Conservation (phyloP, 768 basidiomycete species). For the Hydnomerulius pinastri region DNA sequence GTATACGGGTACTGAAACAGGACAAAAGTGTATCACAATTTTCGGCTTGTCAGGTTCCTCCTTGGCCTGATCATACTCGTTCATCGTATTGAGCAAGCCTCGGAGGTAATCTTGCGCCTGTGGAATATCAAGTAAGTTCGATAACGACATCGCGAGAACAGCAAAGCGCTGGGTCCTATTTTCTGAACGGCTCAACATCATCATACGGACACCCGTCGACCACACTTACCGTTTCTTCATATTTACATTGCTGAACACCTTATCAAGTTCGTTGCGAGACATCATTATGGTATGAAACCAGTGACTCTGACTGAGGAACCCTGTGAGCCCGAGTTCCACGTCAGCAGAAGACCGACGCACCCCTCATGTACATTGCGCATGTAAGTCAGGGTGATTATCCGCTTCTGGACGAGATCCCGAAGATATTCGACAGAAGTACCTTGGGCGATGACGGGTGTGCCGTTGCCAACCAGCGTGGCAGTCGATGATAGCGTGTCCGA, state of each 20-base stretch:
- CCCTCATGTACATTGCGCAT: conserved; percentile 86
- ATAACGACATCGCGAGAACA: conserved; percentile 84
- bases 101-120: conserved; percentile 81
- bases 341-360: conserved; percentile 43
- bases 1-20: background rate
- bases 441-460: conserved; percentile 40
- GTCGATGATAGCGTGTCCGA: conserved; percentile 45
- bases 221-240: conserved; percentile 75
- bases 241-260: conserved; percentile 67
- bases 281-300: conserved; percentile 91
- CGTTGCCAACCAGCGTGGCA: conserved; percentile 38
- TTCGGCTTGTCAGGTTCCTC: conserved; percentile 55
- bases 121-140: conserved; percentile 77
- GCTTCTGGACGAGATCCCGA: conserved; percentile 78
- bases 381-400: conserved; percentile 84
- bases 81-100: conserved; percentile 67
- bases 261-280: conserved; percentile 70
- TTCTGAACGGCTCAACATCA: conserved; percentile 6
- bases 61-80: conserved; percentile 78
- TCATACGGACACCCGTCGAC: background rate
- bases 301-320: conserved; percentile 60
- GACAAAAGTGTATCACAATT: conserved; percentile 48
- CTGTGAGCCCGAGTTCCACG: conserved; percentile 2
- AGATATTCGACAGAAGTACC: conserved; percentile 79
- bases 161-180: conserved; percentile 79